Conservation (phyloP, 176 grass and related monocot genomes). For the Bolboschoenus planiculmis region DNA sequence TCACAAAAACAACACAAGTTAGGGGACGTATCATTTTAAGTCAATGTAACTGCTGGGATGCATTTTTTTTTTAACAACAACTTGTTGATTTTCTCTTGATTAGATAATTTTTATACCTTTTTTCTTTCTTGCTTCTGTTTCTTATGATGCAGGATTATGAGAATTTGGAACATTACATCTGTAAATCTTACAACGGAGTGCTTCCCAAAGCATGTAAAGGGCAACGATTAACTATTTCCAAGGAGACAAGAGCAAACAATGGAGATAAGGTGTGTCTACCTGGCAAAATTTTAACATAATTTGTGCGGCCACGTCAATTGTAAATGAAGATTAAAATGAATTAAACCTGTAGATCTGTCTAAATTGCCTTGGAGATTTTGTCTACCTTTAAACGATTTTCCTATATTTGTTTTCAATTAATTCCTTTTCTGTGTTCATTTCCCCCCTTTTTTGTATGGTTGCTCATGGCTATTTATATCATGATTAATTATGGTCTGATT, state of each 20-base stretch:
- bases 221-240: conserved; percentile 29
- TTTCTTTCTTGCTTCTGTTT: not conserved
- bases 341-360: not conserved
- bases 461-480: not conserved
- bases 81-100: not conserved
- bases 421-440: not conserved
- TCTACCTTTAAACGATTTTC: not conserved
- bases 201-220: conserved; percentile 64
- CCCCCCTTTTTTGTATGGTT: not conserved
- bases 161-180: conserved; percentile 69
- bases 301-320: not conserved
- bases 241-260: conserved; percentile 32
- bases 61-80: not conserved
- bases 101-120: not conserved
- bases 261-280: conserved; percentile 56
- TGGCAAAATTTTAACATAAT: conserved; percentile 22
- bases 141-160: conserved; percentile 50
- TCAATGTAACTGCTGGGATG: not conserved
- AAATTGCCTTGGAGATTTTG: not conserved
- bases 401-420: not conserved
- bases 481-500: not conserved
- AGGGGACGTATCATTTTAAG: not conserved
- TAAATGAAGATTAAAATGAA: not conserved
- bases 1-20: not conserved
- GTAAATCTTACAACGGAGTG: conserved; percentile 51